These are phyloP conservation scores for Mediolabrus comicus DNA, from an alignment of 108 stramenopile genomes.

Conservation along the genomic window DNA sequence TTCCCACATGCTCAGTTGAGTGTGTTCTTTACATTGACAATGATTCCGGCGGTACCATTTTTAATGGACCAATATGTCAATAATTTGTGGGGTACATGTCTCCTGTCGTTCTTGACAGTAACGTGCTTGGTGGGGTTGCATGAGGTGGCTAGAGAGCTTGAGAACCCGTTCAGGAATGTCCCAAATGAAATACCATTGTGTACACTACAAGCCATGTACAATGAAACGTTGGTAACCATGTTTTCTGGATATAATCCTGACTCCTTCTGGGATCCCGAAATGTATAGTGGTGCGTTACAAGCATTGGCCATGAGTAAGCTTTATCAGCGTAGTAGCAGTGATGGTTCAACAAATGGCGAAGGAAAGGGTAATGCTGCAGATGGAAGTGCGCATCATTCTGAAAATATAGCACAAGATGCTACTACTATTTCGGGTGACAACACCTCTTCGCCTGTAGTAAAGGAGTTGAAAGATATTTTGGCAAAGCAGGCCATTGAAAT, in stretches of 20 bases:
- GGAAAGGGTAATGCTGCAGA: constrained; percentile 4
- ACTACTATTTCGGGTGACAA: not conserved
- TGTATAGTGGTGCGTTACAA: constrained; percentile 18
- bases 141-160: constrained; percentile 75
- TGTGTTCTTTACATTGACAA: constrained; percentile 51
- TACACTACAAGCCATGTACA: constrained; percentile 64
- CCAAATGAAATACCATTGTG: constrained; percentile 77
- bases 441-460: not conserved
- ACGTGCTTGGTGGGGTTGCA: constrained; percentile 64
- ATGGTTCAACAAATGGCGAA: constrained; percentile 10
- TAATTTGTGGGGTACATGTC: constrained; percentile 32
- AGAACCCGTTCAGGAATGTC: constrained; percentile 78
- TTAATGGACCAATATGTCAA: constrained; percentile 69
- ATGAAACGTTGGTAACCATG: constrained; percentile 39
- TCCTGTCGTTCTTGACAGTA: constrained; percentile 59
- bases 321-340: constrained; percentile 5
- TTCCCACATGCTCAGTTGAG: constrained; percentile 75
- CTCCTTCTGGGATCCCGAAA: constrained; percentile 43
- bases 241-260: constrained; percentile 53
- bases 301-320: constrained; percentile 10
- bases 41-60: constrained; percentile 54
- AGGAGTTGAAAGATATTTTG: constrained; percentile 4
- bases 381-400: not conserved
- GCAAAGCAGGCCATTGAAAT: constrained; percentile 19
- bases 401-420: not conserved